Conservation (phyloP, 306 rosid species). For the Rosa rugosa region DNA sequence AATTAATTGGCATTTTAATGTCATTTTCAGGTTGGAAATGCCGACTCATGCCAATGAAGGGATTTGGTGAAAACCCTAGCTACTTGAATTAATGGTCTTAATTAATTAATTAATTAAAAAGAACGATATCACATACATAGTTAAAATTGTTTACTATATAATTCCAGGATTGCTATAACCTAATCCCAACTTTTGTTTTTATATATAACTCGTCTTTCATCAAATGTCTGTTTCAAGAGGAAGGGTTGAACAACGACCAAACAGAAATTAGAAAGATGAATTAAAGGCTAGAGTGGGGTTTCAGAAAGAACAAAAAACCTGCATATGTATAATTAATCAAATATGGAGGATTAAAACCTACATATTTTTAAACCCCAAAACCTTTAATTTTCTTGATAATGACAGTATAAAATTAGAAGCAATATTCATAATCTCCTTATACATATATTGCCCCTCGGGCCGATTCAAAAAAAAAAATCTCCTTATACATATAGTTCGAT, state of each 20-base stretch:
- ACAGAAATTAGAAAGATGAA: background rate
- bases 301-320: background rate
- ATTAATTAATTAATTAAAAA: background rate
- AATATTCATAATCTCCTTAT: too few relatives aligned
- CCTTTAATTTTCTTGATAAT: constrained; percentile 1
- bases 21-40: constrained; percentile 48
- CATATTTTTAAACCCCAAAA: background rate
- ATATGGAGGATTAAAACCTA: background rate
- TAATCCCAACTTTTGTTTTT: constrained; percentile 39
- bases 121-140: constrained; percentile 8
- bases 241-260: constrained; percentile 2
- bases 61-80: constrained; percentile 52
- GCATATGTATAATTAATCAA: background rate
- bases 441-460: too few relatives aligned
- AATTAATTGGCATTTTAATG: constrained; percentile 2
- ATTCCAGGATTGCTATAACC: constrained; percentile 32
- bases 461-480: too few relatives aligned
- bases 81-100: constrained; percentile 30
- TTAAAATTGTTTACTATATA: constrained; percentile 4
- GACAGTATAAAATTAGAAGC: constrained; percentile 16
- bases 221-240: constrained; percentile 23
- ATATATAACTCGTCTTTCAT: constrained; percentile 1
- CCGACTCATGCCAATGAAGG: constrained; percentile 26
- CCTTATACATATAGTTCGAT: too few relatives aligned
- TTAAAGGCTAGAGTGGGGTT: background rate